Evolutionary conservation across 2,329 filamentous ascomycete species (phyloP), one percentile per base, ranked within the genome.

Genomic region (Alternaria gaisen): DNA sequence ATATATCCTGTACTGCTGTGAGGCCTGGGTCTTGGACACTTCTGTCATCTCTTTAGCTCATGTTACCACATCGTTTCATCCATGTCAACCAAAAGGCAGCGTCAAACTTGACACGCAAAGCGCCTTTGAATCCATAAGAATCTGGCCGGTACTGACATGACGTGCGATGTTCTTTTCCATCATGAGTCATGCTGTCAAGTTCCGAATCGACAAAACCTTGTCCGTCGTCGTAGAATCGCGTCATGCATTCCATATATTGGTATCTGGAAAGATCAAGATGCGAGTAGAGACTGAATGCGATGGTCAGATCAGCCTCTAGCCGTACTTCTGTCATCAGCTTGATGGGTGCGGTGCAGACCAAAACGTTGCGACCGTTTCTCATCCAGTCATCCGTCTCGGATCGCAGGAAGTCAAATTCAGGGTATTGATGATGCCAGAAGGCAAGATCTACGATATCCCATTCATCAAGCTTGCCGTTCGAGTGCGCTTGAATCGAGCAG

Each of bases 11-110:
- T 4, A 77, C 73, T 4, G 80, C 81, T 1, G 76, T 80, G 42
- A 83, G 73, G 4, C 73, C 65, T 4, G 70, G 69, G 4, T 70
- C 65, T 3, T 71, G 65, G 1, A 81, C 77, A 16, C 62, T 53
- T 11, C 71, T 67, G 46, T 71, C 70, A 30, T 68, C 63, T 50
- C 63, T 64, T 20, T 65, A 66, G 28, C 70, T 61, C 18, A 65
- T 28, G 10, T 43, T 63, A n/a, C 67, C 63, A 10, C 80, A 68
- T 9, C 66, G 65, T 2, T 63, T 69, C 61, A 82, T 74, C 34
- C 73, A 74, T 12, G 68, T 68, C 1, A 78, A 81, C 81, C 81
- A 83, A 60, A 83, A 83, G 3, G 65, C 71, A 48, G 80, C 81
- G 3, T 80, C 79, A 52, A 84, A 83, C 1, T 66, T 67, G 9